A percentile compares a stretch with the other conserved stretches of the same genome.
Conservation (phyloP, 1,284 basidiomycete genomes). For the Malassezia sympodialis region DNA sequence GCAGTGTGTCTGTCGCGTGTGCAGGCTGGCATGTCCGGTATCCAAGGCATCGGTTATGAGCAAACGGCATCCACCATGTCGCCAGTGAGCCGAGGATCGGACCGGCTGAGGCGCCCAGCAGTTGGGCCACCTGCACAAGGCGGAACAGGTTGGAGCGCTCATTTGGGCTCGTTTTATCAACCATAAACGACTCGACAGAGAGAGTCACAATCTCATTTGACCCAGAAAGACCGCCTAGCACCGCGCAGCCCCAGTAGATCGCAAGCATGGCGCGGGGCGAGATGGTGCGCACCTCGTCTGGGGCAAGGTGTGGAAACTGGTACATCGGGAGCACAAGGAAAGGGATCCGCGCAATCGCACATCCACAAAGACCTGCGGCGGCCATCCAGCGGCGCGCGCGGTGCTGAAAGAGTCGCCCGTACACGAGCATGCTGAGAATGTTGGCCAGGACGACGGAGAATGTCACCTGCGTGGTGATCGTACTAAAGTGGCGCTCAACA, state of each 20-base stretch:
- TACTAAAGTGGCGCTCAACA: conserved; percentile 16
- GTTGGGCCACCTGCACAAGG: conserved; percentile 8
- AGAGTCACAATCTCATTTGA: conserved; percentile 12
- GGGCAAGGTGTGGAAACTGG: conserved; percentile 10
- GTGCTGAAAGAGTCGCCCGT: conserved; percentile 4
- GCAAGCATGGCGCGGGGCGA: conserved; percentile 8
- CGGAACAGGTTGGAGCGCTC: conserved; percentile 10
- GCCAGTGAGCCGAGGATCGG: conserved; percentile 8
- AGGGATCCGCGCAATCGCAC: conserved; percentile 9
- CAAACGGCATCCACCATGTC: conserved; percentile 3
- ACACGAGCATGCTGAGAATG: conserved; percentile 16
- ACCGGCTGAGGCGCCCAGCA: conserved; percentile 13
- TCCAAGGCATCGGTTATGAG: conserved; percentile 6
- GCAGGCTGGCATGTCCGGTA: conserved; percentile 7
- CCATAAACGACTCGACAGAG: conserved; percentile 7
- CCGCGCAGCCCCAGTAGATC: conserved; percentile 13
- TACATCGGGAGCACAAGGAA: conserved; percentile 15
- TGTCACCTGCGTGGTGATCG: conserved; percentile 1
- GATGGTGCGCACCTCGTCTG: neutral
- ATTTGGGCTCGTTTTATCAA: conserved; percentile 8
- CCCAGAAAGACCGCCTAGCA: conserved; percentile 13
- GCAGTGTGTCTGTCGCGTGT: neutral
- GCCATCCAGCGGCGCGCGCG: conserved; percentile 2
- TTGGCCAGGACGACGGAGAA: conserved; percentile 15
- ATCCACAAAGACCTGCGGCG: conserved; percentile 1